Base-by-base conservation (phyloP, 1,139 yeast species). In the Hanseniaspora sp. region DNA sequence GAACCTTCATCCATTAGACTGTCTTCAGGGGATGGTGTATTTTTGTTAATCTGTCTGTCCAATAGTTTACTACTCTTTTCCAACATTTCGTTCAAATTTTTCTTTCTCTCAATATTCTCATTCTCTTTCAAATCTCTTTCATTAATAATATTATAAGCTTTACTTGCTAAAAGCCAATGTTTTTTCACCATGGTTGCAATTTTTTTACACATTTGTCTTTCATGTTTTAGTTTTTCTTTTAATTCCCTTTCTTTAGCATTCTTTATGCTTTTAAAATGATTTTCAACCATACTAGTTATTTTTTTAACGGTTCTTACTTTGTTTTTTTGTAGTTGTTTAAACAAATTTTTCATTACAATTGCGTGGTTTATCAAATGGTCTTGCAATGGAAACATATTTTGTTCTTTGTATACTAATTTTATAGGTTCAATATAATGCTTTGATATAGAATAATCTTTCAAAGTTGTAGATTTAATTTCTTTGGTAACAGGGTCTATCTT, bases 81-180 rank as follows among this genome's bases (percentile, higher is more conserved):
- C 58, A 92, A 71, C 76, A 92, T 90, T 65, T 86, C 84, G 58
- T 88, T 82, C 58, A 92, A 74, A 64, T 90, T 96, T 60, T 86
- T 85, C 65, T 92, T 85, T 39, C 96, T 96, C 64, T 83, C 82
- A 11, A 77, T 74, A 65, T 80, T 73, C 73, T 86, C 78, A 68
- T 86, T 71, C 67, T 80, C 83, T 59, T 83, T 92, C 57, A 75
- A 80, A 59, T 82, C 83, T 56, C 74, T 72, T 58, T 71, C 75
- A 57, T 33, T 44, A 7, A 51, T 29, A 3, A 51, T 46, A 13
- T 51, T 46, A 63, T 79, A 82, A 0, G 95, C 96, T 64, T 86
- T 88, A 59, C 83, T 86, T 2, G 97, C 98, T 55, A 90, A 76
- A 31, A 75, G 72, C 99, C 99, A 94, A 64, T 95, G 82, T 65